A percentile compares a stretch with the other conserved stretches of the same genome.
Evolutionary conservation across 2,329 filamentous ascomycete species (phyloP).

Genomic region (Pestalotiopsis fici): DNA sequence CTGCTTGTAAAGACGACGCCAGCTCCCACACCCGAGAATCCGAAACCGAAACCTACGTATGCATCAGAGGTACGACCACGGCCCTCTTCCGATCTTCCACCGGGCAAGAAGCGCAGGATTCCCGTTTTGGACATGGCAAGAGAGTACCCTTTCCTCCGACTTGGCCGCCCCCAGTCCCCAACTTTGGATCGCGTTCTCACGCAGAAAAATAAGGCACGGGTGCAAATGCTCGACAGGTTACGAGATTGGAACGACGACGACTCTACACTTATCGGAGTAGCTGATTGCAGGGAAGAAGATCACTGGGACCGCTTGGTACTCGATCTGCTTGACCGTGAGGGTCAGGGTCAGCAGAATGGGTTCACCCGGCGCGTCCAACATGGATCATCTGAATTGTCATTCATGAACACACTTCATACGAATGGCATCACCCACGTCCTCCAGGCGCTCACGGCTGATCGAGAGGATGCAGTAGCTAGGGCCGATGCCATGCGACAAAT

Average conservation of each 20-base stretch:
- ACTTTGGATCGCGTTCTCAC: conserved; percentile 60
- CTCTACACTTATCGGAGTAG: conserved; percentile 6
- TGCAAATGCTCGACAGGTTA: conserved; percentile 38
- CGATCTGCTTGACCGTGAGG: conserved; percentile 9
- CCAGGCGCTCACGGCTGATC: conserved; percentile 16
- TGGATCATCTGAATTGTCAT: conserved; percentile 1
- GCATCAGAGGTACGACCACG: conserved; percentile 46
- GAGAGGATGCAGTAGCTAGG: conserved; percentile 23
- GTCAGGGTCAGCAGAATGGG: background rate
- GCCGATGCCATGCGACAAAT: conserved; percentile 29
- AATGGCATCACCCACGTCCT: conserved; percentile 16
- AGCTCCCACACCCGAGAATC: conserved; percentile 33
- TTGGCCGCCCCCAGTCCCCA: conserved; percentile 65
- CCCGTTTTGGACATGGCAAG: conserved; percentile 59
- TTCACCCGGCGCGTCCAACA: no score
- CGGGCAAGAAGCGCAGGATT: conserved; percentile 50
- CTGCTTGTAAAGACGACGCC: conserved; percentile 31
- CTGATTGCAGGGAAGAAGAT: conserved; percentile 42
- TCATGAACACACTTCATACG: conserved; percentile 1
- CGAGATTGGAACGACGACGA: conserved; percentile 40
- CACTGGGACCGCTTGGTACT: conserved; percentile 34
- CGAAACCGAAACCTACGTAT: conserved; percentile 42
- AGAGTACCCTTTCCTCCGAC: conserved; percentile 64
- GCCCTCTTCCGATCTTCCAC: conserved; percentile 49
- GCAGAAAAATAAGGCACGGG: conserved; percentile 47